Percentiles rank a stretch among this genome's conserved stretches.
Evolutionary conservation across 2,329 filamentous ascomycete species (phyloP).

Genomic region (Xylariaceae sp.): DNA sequence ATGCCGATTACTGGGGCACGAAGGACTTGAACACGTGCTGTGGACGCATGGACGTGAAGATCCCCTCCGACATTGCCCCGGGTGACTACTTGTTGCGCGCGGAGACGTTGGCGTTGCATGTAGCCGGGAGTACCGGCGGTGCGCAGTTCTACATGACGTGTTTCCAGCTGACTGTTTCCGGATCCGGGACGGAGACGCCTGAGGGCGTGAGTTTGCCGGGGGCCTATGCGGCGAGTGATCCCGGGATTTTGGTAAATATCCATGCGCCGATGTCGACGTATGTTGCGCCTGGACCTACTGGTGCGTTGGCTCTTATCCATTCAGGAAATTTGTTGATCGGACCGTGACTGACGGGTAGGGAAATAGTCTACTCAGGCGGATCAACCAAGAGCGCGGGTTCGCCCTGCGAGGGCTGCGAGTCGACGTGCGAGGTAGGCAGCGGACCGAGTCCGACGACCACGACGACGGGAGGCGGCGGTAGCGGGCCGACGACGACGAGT

Average conservation of each 20-base stretch:
- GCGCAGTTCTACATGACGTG: constrained; percentile 33
- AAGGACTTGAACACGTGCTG: constrained; percentile 40
- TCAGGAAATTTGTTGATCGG: too few relatives aligned
- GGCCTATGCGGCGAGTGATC: constrained; percentile 29
- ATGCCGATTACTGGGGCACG: constrained; percentile 43
- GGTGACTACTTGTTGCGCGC: constrained; percentile 42
- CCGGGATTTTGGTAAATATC: constrained; percentile 32
- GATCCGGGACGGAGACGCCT: constrained; percentile 25
- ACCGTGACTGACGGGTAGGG: too few relatives aligned
- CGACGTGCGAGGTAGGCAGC: constrained; percentile 23
- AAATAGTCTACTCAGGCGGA: constrained; percentile 21
- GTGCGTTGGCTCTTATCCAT: too few relatives aligned
- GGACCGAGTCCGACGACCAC: constrained; percentile 15
- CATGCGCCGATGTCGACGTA: constrained; percentile 29
- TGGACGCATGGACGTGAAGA: constrained; percentile 35
- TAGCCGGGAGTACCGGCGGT: constrained; percentile 29
- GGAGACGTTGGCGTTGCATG: constrained; percentile 42
- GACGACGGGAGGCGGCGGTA: not conserved
- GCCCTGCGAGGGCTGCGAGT: constrained; percentile 26
- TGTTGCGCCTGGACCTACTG: constrained; percentile 29
- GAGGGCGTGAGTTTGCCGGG: constrained; percentile 31
- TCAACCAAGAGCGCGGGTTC: constrained; percentile 26
- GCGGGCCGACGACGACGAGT: constrained; percentile 1
- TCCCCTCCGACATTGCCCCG: constrained; percentile 38
- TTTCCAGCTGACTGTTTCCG: constrained; percentile 31